Conservation (phyloP, 148 eudicot genomes). For the Rhododendron simsii region DNA sequence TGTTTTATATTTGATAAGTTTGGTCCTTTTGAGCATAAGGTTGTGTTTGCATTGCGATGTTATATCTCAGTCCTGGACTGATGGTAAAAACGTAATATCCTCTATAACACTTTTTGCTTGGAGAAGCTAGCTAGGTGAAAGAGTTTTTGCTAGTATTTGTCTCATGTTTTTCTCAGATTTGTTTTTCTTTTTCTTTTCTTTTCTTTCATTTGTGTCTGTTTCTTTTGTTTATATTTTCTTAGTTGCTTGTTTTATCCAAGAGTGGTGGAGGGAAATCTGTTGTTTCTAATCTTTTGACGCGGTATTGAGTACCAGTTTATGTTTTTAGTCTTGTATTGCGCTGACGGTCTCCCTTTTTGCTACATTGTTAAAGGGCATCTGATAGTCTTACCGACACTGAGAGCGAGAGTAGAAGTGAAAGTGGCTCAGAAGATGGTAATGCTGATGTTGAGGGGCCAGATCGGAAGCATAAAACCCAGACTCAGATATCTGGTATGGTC, state of each 20-base stretch:
- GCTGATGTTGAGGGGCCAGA: slow-evolving; percentile 26
- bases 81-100: background rate
- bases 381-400: slow-evolving; percentile 50
- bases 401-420: slow-evolving; percentile 42
- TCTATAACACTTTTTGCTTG: background rate
- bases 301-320: background rate
- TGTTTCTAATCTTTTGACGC: background rate
- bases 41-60: background rate
- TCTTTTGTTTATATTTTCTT: too few relatives aligned
- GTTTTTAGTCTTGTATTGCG: background rate
- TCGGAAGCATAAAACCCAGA: slow-evolving; percentile 29
- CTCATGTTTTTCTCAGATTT: too few relatives aligned
- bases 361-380: slow-evolving; percentile 40
- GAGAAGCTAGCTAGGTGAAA: background rate
- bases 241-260: background rate
- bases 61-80: background rate
- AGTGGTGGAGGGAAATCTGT: background rate
- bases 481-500: slow-evolving; percentile 40
- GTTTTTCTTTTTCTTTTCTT: background rate
- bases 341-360: background rate
- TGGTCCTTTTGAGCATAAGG: background rate
- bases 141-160: background rate
- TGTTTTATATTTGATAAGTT: background rate
- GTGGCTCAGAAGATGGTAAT: slow-evolving; percentile 48
- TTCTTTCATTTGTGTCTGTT: background rate